These are phyloP conservation scores for Aphanomyces invadans DNA, from an alignment of 352 stramenopile species.

Conservation along the genomic window DNA sequence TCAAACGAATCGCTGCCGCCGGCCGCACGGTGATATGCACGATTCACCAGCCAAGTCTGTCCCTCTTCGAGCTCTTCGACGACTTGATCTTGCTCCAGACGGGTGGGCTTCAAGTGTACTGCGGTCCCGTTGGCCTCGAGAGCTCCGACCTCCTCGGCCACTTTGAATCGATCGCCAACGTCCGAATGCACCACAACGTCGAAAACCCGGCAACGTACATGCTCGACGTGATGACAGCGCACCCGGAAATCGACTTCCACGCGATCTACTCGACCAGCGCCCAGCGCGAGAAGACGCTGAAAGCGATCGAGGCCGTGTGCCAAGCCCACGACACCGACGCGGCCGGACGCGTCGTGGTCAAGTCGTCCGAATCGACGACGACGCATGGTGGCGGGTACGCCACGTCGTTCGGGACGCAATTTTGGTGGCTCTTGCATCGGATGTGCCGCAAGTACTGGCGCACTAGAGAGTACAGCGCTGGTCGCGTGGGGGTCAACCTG, in stretches of 20 bases:
- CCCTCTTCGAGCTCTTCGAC: slow-evolving; percentile 29
- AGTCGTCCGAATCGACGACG: slow-evolving; percentile 9
- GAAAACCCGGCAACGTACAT: slow-evolving; percentile 27
- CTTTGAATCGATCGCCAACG: slow-evolving; percentile 9
- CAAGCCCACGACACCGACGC: background rate
- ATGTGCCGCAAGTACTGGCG: slow-evolving; percentile 16
- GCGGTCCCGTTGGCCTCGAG: slow-evolving; percentile 5
- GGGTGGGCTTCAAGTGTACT: slow-evolving; percentile 19
- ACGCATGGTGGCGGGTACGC: background rate
- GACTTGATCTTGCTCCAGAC: slow-evolving; percentile 29
- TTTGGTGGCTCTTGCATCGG: slow-evolving; percentile 2
- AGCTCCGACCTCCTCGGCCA: slow-evolving; percentile 3
- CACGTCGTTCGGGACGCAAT: slow-evolving; percentile 6
- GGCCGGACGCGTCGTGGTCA: background rate
- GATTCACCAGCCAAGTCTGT: slow-evolving; percentile 28
- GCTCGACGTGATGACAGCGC: slow-evolving; percentile 8
- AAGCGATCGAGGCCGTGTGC: background rate
- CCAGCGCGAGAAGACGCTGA: background rate
- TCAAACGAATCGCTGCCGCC: slow-evolving; percentile 22
- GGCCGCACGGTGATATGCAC: slow-evolving; percentile 29
- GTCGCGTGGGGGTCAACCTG: background rate
- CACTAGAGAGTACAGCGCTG: background rate
- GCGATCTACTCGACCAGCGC: slow-evolving; percentile 5
- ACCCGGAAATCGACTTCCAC: background rate
- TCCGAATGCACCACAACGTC: background rate